Evolutionary conservation across 176 grass and related monocot genomes (phyloP).

Genomic region (Oryza brachyantha): DNA sequence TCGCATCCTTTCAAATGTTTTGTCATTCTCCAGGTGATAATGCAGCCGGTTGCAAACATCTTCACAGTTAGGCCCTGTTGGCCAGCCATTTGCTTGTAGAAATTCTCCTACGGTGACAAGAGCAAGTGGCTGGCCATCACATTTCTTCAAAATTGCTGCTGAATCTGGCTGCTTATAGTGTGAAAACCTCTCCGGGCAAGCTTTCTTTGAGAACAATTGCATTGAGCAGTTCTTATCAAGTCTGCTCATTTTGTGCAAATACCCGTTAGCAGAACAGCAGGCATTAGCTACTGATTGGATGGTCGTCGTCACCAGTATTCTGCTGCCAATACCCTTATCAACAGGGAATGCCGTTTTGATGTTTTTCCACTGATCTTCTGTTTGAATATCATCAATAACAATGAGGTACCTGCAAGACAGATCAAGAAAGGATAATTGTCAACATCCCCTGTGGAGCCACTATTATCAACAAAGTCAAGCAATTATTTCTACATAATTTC

Average conservation of each 20-base stretch:
- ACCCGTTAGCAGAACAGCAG: background rate
- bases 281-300: conserved; percentile 19
- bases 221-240: background rate
- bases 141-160: conserved; percentile 20
- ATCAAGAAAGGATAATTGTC: no score
- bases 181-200: conserved; percentile 11
- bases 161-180: background rate
- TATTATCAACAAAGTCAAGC: no score
- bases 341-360: background rate
- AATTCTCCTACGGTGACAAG: conserved; percentile 6
- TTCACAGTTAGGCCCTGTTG: background rate
- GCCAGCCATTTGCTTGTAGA: conserved; percentile 1
- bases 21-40: background rate
- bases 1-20: background rate
- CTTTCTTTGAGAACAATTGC: conserved; percentile 23
- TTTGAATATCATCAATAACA: background rate
- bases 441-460: no score
- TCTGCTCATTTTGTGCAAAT: conserved; percentile 7
- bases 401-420: no score
- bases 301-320: background rate
- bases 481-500: no score
- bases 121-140: conserved; percentile 9
- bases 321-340: background rate
- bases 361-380: background rate
- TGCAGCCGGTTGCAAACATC: background rate